Base-by-base conservation (phyloP, 345 rosid species). In the Aquilaria malaccensis region DNA sequence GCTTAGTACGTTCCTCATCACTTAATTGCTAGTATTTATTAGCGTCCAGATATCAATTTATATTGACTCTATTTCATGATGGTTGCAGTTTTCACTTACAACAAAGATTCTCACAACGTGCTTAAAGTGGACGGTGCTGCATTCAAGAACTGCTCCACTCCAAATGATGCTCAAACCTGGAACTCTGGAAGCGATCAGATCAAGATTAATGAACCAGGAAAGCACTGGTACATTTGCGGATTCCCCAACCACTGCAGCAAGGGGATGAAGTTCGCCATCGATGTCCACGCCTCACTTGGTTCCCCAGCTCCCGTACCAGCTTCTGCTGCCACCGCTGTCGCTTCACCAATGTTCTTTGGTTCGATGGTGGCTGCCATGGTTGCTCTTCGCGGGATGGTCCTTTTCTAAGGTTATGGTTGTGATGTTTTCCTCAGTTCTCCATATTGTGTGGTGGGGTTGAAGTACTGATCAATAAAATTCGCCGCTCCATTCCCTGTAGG, bases 201-300 rank as follows among this genome's bases (percentile, higher is more conserved):
- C 9, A 22, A 48, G 13, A 72, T 74, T 6, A 30, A 60, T 45
- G 14, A 70, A 10, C 60, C 72, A 0, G 74, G 76, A 2, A 72
- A 30, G 11, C 74, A 78, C 59, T 78, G 76, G 72, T 78, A 78
- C 72, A 62, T 74, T 10, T 78, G 79, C 30, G 72, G 77, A 13
- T 22, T 52, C 13, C 41, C 56, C 47, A 7, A 15, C 22, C 79
- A 72, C 55, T 78, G 79, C 11, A 75, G 11, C 11, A n/a, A 7
- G 10, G 52, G 65, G 32, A 63, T 63, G 66, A 78, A 75, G 64
- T 72, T 70, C 7, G 60, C 10, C 71, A 68, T 71, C 30, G 68
- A 66, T 9, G 80, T 72, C 62, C 61, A 58, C 30, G n/a, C 57
- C 37, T 31, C 46, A 55, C 41, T 9, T 3, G 71, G 13, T 31